Percentiles rank a stretch among this genome's conserved stretches.
Conservation (phyloP, 345 rosid genomes). For the Hirschfeldia incana region DNA sequence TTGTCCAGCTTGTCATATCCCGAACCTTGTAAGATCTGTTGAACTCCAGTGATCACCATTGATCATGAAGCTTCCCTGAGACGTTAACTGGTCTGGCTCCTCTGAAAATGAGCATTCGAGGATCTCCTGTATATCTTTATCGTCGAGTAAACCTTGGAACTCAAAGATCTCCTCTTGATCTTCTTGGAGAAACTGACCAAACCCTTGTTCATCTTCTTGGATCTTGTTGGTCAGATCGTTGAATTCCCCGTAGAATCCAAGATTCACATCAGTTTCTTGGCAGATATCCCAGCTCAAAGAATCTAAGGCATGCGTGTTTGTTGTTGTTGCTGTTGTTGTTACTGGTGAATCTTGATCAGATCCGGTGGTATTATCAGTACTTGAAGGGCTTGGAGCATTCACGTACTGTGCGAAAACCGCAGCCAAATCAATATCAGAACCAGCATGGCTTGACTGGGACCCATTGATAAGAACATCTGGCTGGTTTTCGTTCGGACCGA, state of each 20-base stretch:
- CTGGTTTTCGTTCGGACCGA: constrained; percentile 19
- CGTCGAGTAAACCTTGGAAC: constrained; percentile 41
- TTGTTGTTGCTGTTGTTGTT: constrained; percentile 34
- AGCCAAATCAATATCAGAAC: constrained; percentile 57
- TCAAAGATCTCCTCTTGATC: constrained; percentile 37
- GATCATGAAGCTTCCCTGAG: constrained; percentile 43
- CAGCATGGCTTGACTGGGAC: constrained; percentile 14
- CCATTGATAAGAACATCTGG: constrained; percentile 26
- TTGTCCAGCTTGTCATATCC: constrained; percentile 34
- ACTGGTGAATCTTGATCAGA: constrained; percentile 39
- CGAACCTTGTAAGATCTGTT: constrained; percentile 58
- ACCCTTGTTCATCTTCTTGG: constrained; percentile 22
- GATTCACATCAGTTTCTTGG: constrained; percentile 31
- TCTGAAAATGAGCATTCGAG: constrained; percentile 33
- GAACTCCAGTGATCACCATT: constrained; percentile 52
- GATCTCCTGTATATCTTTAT: constrained; percentile 50
- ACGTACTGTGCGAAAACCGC: constrained; percentile 71
- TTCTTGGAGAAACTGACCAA: constrained; percentile 28
- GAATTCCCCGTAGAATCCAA: constrained; percentile 28
- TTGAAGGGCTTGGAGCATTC: constrained; percentile 41
- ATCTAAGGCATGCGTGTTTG: constrained; percentile 25
- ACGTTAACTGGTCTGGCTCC: constrained; percentile 43
- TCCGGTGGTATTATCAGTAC: constrained; percentile 31
- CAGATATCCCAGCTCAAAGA: constrained; percentile 33
- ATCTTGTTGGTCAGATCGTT: constrained; percentile 5